Percentiles rank a stretch among this genome's conserved stretches.
Evolutionary conservation across 352 stramenopile species (phyloP).

Genomic region (Discostella stelligera): DNA sequence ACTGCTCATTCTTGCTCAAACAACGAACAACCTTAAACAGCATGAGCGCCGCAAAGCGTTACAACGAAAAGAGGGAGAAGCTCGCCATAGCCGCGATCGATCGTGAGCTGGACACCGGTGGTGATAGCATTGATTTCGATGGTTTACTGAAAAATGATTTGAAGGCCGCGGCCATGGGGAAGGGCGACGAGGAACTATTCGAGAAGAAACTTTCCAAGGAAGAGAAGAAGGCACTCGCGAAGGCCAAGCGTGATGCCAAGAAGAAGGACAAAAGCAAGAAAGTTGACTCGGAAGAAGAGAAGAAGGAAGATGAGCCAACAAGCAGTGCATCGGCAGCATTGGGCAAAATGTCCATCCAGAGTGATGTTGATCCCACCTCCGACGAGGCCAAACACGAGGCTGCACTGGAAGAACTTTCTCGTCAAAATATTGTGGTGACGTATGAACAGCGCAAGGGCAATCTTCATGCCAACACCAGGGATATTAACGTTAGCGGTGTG

Average conservation of each 20-base stretch:
- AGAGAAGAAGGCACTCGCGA: conserved; percentile 79
- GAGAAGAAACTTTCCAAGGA: conserved; percentile 84
- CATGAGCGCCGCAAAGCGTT: conserved; percentile 19
- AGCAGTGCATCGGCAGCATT: conserved; percentile 16
- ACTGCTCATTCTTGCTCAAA: not conserved
- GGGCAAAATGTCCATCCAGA: conserved; percentile 22
- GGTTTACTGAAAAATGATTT: conserved; percentile 52
- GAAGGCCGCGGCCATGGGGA: conserved; percentile 78
- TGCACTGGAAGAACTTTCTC: conserved; percentile 86
- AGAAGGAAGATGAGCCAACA: conserved; percentile 34
- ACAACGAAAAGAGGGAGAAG: conserved; percentile 45
- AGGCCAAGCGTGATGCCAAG: conserved; percentile 68
- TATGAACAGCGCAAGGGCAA: conserved; percentile 90
- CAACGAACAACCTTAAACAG: not conserved
- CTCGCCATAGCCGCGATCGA: conserved; percentile 60
- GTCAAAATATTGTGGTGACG: conserved; percentile 94
- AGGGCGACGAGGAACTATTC: conserved; percentile 82
- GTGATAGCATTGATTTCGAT: conserved; percentile 65
- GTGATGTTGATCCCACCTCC: conserved; percentile 43
- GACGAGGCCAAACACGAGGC: conserved; percentile 65
- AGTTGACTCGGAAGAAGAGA: conserved; percentile 47
- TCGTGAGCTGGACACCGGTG: conserved; percentile 61
- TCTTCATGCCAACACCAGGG: conserved; percentile 93
- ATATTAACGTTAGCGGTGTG: conserved; percentile 97
- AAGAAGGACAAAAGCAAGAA: conserved; percentile 65